Conservation (phyloP, 352 stramenopile species). For the Globisporangium irregulare region DNA sequence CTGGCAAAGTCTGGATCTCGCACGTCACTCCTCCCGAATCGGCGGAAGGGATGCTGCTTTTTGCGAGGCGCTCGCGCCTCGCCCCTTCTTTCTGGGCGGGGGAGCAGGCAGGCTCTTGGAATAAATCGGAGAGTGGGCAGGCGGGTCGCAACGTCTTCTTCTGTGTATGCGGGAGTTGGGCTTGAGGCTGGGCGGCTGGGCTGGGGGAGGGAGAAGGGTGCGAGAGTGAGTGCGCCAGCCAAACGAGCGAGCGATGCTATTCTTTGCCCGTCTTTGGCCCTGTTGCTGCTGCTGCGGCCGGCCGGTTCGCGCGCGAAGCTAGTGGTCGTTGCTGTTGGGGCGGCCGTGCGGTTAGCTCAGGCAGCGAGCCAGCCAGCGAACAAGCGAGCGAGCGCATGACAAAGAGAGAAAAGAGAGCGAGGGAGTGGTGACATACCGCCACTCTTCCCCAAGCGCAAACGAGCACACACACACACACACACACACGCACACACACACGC, state of each 20-base stretch:
- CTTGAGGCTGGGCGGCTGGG: not conserved
- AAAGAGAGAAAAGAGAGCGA: constrained; percentile 9
- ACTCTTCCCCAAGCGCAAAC: not conserved
- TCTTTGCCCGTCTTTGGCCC: constrained; percentile 10
- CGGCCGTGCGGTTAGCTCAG: not conserved
- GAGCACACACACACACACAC: not conserved
- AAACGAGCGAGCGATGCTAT: constrained; percentile 10
- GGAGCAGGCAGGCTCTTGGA: not conserved
- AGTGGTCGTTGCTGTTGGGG: constrained; percentile 8
- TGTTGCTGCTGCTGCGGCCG: constrained; percentile 4
- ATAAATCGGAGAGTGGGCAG: constrained; percentile 2
- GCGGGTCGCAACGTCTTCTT: constrained; percentile 6
- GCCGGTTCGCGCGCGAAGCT: constrained; percentile 4
- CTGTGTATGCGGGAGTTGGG: constrained; percentile 4
- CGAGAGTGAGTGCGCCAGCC: constrained; percentile 1
- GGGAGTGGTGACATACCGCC: not conserved
- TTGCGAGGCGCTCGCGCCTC: not conserved
- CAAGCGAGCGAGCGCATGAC: not conserved
- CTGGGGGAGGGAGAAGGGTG: not conserved
- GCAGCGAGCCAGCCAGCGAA: constrained; percentile 3
- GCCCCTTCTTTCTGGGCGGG: constrained; percentile 6
- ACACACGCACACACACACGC: not conserved
- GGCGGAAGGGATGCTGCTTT: constrained; percentile 1
- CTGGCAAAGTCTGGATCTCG: not conserved
- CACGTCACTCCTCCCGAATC: not conserved